Percentiles rank a stretch among this genome's conserved stretches.
Evolutionary conservation across 371 early-diverging fungal species (phyloP).

Genomic region (Blyttiomyces sp.): DNA sequence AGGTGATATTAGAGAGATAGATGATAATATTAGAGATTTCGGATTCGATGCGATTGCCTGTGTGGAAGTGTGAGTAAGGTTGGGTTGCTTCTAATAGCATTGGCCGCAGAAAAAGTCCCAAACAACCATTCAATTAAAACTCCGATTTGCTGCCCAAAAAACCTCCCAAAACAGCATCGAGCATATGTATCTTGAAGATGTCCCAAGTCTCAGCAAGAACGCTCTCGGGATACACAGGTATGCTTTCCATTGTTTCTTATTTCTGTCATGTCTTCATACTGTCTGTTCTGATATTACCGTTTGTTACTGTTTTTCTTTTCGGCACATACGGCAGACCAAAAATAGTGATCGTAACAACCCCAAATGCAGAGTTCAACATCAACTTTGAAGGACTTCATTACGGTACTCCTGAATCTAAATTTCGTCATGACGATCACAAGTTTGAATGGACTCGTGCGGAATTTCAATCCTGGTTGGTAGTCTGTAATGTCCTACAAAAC

Average conservation of each 20-base stretch:
- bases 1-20: too few relatives aligned
- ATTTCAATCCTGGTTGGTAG: slow-evolving; percentile 71
- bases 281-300: background rate
- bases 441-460: slow-evolving; percentile 90
- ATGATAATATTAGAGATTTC: slow-evolving; percentile 19
- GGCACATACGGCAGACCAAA: slow-evolving; percentile 67
- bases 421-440: slow-evolving; percentile 84
- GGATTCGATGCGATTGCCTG: slow-evolving; percentile 35
- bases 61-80: slow-evolving; percentile 34
- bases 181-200: slow-evolving; percentile 59
- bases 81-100: background rate
- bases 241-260: slow-evolving; percentile 19
- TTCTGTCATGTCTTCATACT: background rate
- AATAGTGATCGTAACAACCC: slow-evolving; percentile 38
- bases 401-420: slow-evolving; percentile 59
- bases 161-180: slow-evolving; percentile 60
- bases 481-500: background rate
- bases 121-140: too few relatives aligned
- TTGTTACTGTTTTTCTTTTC: too few relatives aligned
- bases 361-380: slow-evolving; percentile 86
- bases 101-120: too few relatives aligned
- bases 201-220: slow-evolving; percentile 54
- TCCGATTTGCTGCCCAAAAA: too few relatives aligned
- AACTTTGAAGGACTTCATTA: slow-evolving; percentile 72
- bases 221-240: too few relatives aligned